Conservation (phyloP, 805 yeast species). For the Saturnispora besseyi region DNA sequence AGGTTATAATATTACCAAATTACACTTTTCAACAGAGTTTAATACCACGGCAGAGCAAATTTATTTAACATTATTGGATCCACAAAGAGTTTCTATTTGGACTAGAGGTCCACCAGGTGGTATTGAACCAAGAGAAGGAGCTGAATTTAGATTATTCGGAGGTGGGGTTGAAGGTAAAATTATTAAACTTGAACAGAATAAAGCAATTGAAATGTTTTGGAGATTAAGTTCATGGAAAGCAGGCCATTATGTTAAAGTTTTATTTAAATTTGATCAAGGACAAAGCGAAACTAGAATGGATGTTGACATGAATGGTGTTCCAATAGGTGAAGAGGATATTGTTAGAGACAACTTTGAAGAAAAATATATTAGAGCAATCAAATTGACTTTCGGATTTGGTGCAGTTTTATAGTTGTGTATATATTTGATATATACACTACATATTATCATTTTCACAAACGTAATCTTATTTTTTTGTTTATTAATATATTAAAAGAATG, state of each 20-base stretch:
- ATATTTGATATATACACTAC: too few relatives aligned
- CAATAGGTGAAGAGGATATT: slow-evolving; percentile 89
- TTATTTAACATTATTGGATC: slow-evolving; percentile 67
- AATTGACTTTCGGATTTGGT: slow-evolving; percentile 90
- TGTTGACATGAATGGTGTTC: slow-evolving; percentile 75
- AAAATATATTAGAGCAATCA: slow-evolving; percentile 82
- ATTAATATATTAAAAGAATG: too few relatives aligned
- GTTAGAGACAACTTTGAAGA: slow-evolving; percentile 80
- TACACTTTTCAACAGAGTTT: slow-evolving; percentile 71
- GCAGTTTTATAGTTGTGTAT: slow-evolving; percentile 51
- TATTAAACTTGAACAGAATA: slow-evolving; percentile 46
- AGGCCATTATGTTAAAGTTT: slow-evolving; percentile 70
- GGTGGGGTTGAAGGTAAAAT: slow-evolving; percentile 77
- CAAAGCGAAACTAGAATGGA: slow-evolving; percentile 76
- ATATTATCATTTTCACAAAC: too few relatives aligned
- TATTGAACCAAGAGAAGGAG: slow-evolving; percentile 51
- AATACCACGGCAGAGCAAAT: slow-evolving; percentile 83
- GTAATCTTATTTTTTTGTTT: too few relatives aligned
- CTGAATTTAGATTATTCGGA: slow-evolving; percentile 66
- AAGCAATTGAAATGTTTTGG: slow-evolving; percentile 70
- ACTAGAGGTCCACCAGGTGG: slow-evolving; percentile 56
- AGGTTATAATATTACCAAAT: slow-evolving; percentile 70
- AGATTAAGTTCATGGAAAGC: slow-evolving; percentile 80
- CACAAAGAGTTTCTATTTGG: slow-evolving; percentile 83
- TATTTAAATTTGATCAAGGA: slow-evolving; percentile 63